phyloP scores from a whole-genome alignment of 495 filamentous ascomycete species.

The Xylaria sp. region DNA sequence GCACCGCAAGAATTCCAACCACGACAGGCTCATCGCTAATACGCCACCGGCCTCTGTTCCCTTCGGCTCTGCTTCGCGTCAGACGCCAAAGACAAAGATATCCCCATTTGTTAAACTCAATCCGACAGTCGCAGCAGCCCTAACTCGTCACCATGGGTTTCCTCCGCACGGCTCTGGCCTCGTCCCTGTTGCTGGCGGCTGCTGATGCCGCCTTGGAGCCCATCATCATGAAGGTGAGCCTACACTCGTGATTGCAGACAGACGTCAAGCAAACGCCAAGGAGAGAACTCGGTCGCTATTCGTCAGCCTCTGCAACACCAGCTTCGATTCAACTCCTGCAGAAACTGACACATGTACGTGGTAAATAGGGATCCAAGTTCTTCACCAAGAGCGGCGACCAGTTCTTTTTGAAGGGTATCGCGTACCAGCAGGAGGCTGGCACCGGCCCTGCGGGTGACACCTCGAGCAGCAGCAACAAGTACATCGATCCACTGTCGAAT shows the following conservation, averaged over 20 bases:
- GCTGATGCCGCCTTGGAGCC: slow-evolving; percentile 67
- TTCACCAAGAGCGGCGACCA: slow-evolving; percentile 71
- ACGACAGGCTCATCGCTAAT: background rate
- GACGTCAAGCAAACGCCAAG: background rate
- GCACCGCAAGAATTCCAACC: slow-evolving; percentile 4
- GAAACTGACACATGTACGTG: background rate
- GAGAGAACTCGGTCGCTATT: background rate
- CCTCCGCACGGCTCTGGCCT: slow-evolving; percentile 50
- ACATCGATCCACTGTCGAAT: slow-evolving; percentile 76
- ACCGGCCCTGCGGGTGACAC: slow-evolving; percentile 47
- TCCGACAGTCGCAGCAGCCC: background rate
- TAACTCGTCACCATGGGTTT: slow-evolving; percentile 41
- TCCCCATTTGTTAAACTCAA: background rate
- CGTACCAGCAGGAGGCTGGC: slow-evolving; percentile 74
- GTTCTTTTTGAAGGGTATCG: slow-evolving; percentile 89
- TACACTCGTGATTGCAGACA: background rate
- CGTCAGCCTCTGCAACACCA: background rate
- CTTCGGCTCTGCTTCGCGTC: background rate
- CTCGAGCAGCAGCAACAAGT: slow-evolving; percentile 48
- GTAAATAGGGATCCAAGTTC: slow-evolving; percentile 63
- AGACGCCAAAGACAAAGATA: background rate
- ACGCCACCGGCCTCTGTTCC: background rate
- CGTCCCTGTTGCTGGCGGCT: slow-evolving; percentile 54
- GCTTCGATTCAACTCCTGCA: background rate
- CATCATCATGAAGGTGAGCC: slow-evolving; percentile 69